These are phyloP conservation scores for Triticum dicoccoides DNA, from an alignment of 176 grass and related monocot genomes.

Conservation along the genomic window DNA sequence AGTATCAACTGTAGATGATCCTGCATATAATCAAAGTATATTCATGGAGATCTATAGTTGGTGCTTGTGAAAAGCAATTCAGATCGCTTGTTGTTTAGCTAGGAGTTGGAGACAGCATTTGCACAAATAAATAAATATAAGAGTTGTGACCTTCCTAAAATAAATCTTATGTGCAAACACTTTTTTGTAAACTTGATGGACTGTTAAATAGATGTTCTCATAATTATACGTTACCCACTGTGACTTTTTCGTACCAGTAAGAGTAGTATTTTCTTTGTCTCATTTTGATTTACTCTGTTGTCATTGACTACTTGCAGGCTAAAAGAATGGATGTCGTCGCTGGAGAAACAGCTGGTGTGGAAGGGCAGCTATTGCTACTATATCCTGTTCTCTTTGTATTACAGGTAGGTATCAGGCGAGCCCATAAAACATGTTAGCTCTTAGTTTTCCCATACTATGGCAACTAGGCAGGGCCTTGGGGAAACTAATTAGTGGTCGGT, in stretches of 20 bases:
- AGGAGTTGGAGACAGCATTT: background rate
- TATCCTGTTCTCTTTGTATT: constrained; percentile 74
- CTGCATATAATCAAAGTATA: background rate
- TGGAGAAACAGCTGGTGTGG: constrained; percentile 82
- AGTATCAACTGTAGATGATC: background rate
- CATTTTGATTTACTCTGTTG: background rate
- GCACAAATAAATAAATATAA: background rate
- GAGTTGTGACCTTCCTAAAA: background rate
- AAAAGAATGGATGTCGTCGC: constrained; percentile 88
- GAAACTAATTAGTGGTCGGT: background rate
- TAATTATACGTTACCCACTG: background rate
- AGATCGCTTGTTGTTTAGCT: background rate
- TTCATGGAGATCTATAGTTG: background rate
- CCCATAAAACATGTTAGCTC: background rate
- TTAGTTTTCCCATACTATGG: background rate
- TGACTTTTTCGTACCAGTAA: background rate
- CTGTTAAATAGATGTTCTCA: background rate
- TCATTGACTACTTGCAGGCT: constrained; percentile 42
- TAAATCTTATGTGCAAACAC: background rate
- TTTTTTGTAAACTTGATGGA: background rate
- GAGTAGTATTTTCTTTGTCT: background rate
- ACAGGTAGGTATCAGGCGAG: constrained; percentile 41
- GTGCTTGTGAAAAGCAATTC: constrained; percentile 8
- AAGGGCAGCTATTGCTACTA: constrained; percentile 70
- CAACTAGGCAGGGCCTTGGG: background rate